phyloP scores from a whole-genome alignment of 225 moss, liverwort and hornwort genomes.

The Climacium dendroides region DNA sequence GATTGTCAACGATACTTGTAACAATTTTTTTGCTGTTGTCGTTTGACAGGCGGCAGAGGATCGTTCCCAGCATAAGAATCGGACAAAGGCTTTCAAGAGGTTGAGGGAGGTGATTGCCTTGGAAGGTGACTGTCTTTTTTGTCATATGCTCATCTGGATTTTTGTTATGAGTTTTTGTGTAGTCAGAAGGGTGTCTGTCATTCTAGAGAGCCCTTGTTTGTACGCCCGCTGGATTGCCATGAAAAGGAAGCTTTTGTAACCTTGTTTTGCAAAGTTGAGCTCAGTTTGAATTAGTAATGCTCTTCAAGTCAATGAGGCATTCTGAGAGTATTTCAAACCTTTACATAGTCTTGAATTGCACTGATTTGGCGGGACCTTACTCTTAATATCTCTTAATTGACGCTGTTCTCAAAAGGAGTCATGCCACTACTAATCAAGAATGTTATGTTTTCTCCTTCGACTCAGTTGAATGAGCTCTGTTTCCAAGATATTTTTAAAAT shows the following conservation, averaged over 20 bases:
- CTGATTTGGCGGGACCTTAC: neutral
- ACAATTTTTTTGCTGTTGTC: neutral
- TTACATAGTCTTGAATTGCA: neutral
- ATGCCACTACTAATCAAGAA: neutral
- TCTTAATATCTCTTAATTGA: neutral
- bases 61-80: conserved; percentile 87
- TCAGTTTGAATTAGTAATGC: neutral
- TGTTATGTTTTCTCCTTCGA: neutral
- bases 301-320: neutral
- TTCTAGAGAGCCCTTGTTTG: neutral
- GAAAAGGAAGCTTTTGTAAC: neutral
- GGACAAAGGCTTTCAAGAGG: conserved; percentile 60
- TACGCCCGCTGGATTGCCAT: neutral
- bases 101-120: conserved; percentile 76
- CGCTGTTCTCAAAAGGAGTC: neutral
- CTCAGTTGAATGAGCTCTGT: neutral
- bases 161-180: neutral
- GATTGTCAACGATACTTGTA: neutral
- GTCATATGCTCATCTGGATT: neutral
- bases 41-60: conserved; percentile 70
- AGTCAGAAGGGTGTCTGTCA: neutral
- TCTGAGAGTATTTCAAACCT: neutral
- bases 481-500: neutral
- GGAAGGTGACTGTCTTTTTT: conserved; percentile 41
- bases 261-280: neutral